Base-by-base conservation (phyloP, 495 filamentous ascomycete genomes). In the Darksidea phi region DNA sequence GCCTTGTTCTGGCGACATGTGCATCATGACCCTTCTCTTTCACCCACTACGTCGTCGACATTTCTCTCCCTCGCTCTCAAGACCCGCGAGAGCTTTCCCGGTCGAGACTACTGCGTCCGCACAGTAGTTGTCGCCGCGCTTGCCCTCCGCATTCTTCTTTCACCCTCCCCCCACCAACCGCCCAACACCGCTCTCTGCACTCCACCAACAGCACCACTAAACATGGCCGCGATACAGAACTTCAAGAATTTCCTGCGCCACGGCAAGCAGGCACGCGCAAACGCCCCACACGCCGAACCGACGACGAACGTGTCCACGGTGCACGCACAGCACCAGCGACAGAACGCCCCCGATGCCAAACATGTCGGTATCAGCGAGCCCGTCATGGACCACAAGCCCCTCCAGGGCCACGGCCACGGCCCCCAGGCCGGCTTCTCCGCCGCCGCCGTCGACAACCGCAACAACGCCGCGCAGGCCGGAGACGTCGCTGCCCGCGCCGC, bases 171-270 rank as follows among this genome's bases (percentile, higher is more conserved):
- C 38, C 46, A 24, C 32, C 38, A 48, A 5, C 7, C 25, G 54
- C 28, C 3, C 32, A 42, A 23, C 55, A 23, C 36, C 47, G 1
- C 6, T 18, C 1, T 18, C 66, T 67, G 45, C 13, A 6, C 41
- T 20, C 15, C 13, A 13, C 13, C 4, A 4, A 43, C 41, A 3
- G 18, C 41, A 43, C 41, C 13, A 20, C 41, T 15, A 60, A 67
- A 23, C 57, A 71, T 71, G 68, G 63, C 50, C 37, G 90, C 89
- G 52, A 90, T 93, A 78, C 87, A 91, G 79, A 89, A 86, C 67
- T 77, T 98, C 57, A 96, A 98, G 77, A 98, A 97, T 76, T 93
- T 98, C 75, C 95, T 98, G 77, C 90, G 94, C 58, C 94, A 97
- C 79, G 93, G 91, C 82, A 97, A 97, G 78, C 91, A 96, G 79